Base-by-base conservation (phyloP, 257 asterid genomes). In the Lithospermum erythrorhizon region DNA sequence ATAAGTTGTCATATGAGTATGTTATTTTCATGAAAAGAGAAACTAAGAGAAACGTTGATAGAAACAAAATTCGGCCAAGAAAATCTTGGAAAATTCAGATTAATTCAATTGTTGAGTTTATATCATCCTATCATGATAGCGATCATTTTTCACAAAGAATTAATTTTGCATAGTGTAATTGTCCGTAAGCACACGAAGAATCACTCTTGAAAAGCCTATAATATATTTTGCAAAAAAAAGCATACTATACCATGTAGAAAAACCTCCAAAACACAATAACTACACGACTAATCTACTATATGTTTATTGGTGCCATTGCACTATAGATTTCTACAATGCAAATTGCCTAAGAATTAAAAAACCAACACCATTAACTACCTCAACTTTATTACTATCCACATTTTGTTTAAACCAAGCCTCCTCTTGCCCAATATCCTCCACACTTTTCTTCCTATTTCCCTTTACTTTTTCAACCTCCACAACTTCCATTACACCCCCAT, bases 381-480 rank as follows among this genome's bases (percentile, higher is more conserved):
- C 82, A 69, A 81, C 82, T 73, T 78, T 61, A 59, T 74, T 77
- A 41, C 17, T 41, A 18, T 30, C 53, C 21, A 41, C 63, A 16
- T 67, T 70, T 47, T 17, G 63, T 78, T 81, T 86, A 75, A 89
- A 89, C 95, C 97, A 89, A 6, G 91, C 97, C 14, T 83, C 95
- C 79, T 89, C 97, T 71, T 86, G 86, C 32, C 97, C 97, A 72
- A 89, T 86, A 64, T 89, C 91, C 69, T 89, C 97, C 16, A 89
- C 61, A 64, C 73, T 83, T 72, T 79, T 78, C 83, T 71, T 79
- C 41, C 69, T 79, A 30, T 53, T 61, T 62, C 57, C 63, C 65
- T 61, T 61, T 73, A 63, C 82, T 63, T 67, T 70, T 60, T 73
- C 79, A 51, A 55, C 62, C 68, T 81, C 64, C 72, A 71, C 67